phyloP scores from a whole-genome alignment of 2,329 filamentous ascomycete genomes.

The Rhinocladiella mackenziei region DNA sequence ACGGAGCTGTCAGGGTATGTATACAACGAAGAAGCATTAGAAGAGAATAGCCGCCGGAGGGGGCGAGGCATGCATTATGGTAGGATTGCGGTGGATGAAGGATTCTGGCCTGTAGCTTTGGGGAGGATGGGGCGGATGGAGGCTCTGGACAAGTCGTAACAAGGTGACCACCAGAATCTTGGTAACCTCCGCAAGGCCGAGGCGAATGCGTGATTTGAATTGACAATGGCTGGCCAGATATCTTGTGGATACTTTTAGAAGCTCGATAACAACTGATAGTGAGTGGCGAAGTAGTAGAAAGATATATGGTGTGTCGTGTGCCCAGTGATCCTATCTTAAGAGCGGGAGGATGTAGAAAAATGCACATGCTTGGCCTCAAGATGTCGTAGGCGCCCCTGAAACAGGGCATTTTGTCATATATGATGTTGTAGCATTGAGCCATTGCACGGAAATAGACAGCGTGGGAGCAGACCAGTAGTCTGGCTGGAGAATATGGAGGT shows the following conservation, averaged over 20 bases:
- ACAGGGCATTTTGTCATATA: too few species aligned
- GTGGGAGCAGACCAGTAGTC: too few species aligned
- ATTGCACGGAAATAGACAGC: too few species aligned
- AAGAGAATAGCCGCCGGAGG: slow-evolving; percentile 21
- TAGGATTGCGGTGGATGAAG: neutral
- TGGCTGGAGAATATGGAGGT: too few species aligned
- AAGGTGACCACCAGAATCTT: slow-evolving; percentile 12
- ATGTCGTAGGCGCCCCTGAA: too few species aligned
- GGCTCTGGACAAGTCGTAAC: slow-evolving; percentile 3
- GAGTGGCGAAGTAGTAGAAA: too few species aligned
- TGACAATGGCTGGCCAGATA: slow-evolving; percentile 1
- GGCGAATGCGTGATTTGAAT: too few species aligned
- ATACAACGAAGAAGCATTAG: neutral
- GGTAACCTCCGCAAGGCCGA: slow-evolving; percentile 9
- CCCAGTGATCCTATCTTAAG: too few species aligned
- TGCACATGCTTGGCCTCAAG: slow-evolving; percentile 23
- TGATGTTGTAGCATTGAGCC: slow-evolving; percentile 15
- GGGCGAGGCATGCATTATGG: slow-evolving; percentile 11
- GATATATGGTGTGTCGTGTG: too few species aligned
- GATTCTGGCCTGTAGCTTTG: neutral
- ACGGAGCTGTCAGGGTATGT: slow-evolving; percentile 1
- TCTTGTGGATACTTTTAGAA: slow-evolving; percentile 21
- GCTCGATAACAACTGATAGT: too few species aligned
- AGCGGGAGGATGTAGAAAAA: slow-evolving; percentile 17
- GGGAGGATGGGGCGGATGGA: slow-evolving; percentile 6